These are phyloP conservation scores for Vicia sativa DNA, from an alignment of 306 rosid species.

Conservation along the genomic window DNA sequence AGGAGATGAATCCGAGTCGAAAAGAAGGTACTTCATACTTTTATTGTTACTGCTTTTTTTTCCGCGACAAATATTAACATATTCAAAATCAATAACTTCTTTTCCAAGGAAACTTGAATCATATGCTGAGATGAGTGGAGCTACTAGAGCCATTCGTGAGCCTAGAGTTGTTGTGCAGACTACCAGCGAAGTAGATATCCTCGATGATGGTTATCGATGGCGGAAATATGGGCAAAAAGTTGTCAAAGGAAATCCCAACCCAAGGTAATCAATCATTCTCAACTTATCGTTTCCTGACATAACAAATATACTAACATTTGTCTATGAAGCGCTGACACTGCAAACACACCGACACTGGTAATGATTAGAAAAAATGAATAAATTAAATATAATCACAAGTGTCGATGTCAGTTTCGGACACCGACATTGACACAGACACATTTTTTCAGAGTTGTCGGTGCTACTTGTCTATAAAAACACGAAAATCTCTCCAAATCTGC, in stretches of 20 bases:
- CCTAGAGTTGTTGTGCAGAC: slow-evolving; percentile 99
- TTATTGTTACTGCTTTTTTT: slow-evolving; percentile 35
- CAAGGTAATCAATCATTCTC: slow-evolving; percentile 56
- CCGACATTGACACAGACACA: too few species aligned
- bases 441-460: too few species aligned
- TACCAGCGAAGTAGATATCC: slow-evolving; percentile 96
- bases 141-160: slow-evolving; percentile 95
- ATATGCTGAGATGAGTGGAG: slow-evolving; percentile 91
- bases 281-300: slow-evolving; percentile 1
- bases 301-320: not conserved
- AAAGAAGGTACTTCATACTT: slow-evolving; percentile 65
- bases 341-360: too few species aligned
- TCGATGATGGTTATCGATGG: slow-evolving; percentile 98
- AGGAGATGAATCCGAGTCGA: slow-evolving; percentile 94
- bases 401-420: too few species aligned
- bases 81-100: slow-evolving; percentile 32
- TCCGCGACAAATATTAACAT: slow-evolving; percentile 22
- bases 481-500: not conserved
- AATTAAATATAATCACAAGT: too few species aligned
- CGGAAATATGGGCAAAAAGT: slow-evolving; percentile 97
- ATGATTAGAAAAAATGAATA: too few species aligned
- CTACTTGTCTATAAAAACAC: not conserved
- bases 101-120: slow-evolving; percentile 85
- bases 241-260: slow-evolving; percentile 98
- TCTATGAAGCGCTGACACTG: not conserved